Conservation (phyloP, 2,329 filamentous ascomycete species). For the Neonectria coccinea region DNA sequence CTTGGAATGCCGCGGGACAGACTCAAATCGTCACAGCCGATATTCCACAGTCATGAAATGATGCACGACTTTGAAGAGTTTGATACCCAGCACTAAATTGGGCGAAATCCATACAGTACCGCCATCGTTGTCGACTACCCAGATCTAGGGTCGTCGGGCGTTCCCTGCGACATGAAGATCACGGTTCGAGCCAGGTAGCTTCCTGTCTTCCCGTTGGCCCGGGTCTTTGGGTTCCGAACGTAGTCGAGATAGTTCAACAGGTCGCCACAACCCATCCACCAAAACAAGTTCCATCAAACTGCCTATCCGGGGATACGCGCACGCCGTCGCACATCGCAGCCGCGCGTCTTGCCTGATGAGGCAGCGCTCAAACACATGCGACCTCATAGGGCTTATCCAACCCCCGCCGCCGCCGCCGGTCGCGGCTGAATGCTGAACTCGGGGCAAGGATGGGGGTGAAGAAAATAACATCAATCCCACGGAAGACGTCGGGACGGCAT, state of each 20-base stretch:
- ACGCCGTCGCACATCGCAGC: conserved; percentile 8
- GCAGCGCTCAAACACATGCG: conserved; percentile 8
- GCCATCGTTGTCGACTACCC: background rate
- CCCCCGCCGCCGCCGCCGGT: background rate
- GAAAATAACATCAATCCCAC: background rate
- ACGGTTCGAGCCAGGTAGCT: background rate
- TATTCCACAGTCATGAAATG: conserved; percentile 1
- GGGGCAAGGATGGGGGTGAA: conserved; percentile 5
- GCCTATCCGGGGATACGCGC: background rate
- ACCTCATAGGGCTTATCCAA: conserved; percentile 3
- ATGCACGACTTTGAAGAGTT: conserved; percentile 5
- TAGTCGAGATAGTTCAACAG: conserved; percentile 5
- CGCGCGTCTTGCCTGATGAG: conserved; percentile 3
- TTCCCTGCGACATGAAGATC: conserved; percentile 7
- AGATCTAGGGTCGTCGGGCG: background rate
- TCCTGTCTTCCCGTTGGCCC: conserved; percentile 6
- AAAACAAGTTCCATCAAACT: background rate
- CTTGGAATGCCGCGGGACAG: conserved; percentile 2
- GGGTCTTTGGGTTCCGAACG: conserved; percentile 6
- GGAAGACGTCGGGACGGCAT: background rate
- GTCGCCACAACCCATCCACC: background rate
- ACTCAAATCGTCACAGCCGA: background rate
- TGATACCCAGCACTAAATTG: conserved; percentile 5
- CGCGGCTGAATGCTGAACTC: conserved; percentile 5
- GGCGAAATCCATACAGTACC: conserved; percentile 1